Percentiles rank a stretch among this genome's conserved stretches.
Conservation (phyloP, 2,329 filamentous ascomycete genomes). For the Metarhizium anisopliae region DNA sequence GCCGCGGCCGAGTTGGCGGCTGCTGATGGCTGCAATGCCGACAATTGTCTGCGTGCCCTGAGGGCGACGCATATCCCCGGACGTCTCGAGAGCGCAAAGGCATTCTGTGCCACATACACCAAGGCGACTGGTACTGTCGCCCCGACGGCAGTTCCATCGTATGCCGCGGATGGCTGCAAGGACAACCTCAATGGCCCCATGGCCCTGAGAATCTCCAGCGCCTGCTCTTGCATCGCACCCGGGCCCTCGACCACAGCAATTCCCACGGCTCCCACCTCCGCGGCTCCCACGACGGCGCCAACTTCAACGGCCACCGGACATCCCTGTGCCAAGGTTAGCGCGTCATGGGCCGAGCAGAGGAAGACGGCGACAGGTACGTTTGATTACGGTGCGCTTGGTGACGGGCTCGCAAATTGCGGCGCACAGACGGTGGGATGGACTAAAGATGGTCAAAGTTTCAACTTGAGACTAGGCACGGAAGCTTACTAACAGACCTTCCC, state of each 20-base stretch:
- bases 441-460: too few species aligned
- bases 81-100: slow-evolving; percentile 21
- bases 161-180: slow-evolving; percentile 12
- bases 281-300: slow-evolving; percentile 4
- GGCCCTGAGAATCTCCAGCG: slow-evolving; percentile 13
- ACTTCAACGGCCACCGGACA: slow-evolving; percentile 2
- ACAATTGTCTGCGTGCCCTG: slow-evolving; percentile 29
- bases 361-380: neutral
- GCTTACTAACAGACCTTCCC: neutral
- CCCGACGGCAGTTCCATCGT: slow-evolving; percentile 11
- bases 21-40: slow-evolving; percentile 19
- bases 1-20: slow-evolving; percentile 1
- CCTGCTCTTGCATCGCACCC: slow-evolving; percentile 14
- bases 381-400: too few species aligned
- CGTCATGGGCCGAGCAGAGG: slow-evolving; percentile 7
- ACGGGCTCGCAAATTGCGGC: too few species aligned
- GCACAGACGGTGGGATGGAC: too few species aligned
- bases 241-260: slow-evolving; percentile 1
- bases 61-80: slow-evolving; percentile 22
- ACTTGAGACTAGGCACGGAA: too few species aligned
- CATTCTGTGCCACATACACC: slow-evolving; percentile 20
- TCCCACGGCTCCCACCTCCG: neutral
- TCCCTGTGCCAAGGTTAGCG: slow-evolving; percentile 9
- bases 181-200: slow-evolving; percentile 11
- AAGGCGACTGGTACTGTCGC: slow-evolving; percentile 10